Evolutionary conservation across 352 stramenopile genomes (phyloP).

Genomic region (Globisporangium alternatum): DNA sequence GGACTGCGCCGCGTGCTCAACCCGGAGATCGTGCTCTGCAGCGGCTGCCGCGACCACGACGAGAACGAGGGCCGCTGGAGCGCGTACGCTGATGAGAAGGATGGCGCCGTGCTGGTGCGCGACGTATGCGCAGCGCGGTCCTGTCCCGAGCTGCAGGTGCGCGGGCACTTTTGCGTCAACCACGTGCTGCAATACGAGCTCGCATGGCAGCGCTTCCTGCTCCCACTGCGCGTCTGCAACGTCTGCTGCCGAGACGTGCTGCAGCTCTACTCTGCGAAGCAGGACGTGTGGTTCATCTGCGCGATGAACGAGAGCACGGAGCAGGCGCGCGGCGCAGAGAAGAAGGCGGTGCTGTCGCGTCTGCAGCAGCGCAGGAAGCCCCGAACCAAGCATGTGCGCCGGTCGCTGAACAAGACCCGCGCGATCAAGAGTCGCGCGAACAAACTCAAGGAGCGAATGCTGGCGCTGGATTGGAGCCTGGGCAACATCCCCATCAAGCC

Average conservation of each 20-base stretch:
- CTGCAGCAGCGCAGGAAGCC: background rate
- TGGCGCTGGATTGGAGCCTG: slow-evolving; percentile 61
- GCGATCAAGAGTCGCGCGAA: slow-evolving; percentile 32
- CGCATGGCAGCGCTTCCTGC: slow-evolving; percentile 39
- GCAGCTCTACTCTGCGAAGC: slow-evolving; percentile 39
- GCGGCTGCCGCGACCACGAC: slow-evolving; percentile 33
- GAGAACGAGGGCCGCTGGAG: slow-evolving; percentile 30
- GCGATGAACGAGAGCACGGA: slow-evolving; percentile 19
- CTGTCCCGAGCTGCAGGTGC: slow-evolving; percentile 54
- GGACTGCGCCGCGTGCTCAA: slow-evolving; percentile 41
- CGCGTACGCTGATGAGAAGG: slow-evolving; percentile 24
- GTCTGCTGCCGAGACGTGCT: slow-evolving; percentile 47
- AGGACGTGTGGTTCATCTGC: slow-evolving; percentile 66
- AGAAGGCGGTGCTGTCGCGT: background rate
- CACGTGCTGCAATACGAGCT: slow-evolving; percentile 53
- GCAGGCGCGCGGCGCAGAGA: slow-evolving; percentile 31
- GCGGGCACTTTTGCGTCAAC: slow-evolving; percentile 44
- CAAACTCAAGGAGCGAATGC: slow-evolving; percentile 42
- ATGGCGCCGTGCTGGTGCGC: slow-evolving; percentile 43
- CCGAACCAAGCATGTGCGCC: background rate
- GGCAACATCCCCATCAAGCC: slow-evolving; percentile 51
- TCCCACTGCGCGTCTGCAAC: slow-evolving; percentile 44
- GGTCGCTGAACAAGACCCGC: slow-evolving; percentile 14
- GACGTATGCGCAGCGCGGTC: slow-evolving; percentile 53
- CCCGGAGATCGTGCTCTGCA: slow-evolving; percentile 63